These are phyloP conservation scores for Stachybotrys echinatus DNA, from an alignment of 2,329 filamentous ascomycete species.

Conservation along the genomic window DNA sequence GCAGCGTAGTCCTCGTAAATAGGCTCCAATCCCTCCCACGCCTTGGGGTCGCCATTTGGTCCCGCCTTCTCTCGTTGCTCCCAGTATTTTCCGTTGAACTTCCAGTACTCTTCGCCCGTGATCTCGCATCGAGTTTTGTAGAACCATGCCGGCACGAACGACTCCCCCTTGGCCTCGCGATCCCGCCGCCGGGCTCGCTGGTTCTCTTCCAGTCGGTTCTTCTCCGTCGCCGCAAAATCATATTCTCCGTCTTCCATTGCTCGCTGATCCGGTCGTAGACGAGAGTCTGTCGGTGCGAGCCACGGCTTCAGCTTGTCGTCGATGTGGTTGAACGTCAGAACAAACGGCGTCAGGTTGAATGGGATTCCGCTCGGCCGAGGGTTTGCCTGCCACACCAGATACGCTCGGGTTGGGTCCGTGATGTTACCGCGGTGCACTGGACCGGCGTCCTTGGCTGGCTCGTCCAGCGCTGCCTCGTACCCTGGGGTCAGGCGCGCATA, in stretches of 20 bases:
- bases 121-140: slow-evolving; percentile 63
- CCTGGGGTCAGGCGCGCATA: slow-evolving; percentile 91
- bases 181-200: slow-evolving; percentile 71
- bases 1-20: slow-evolving; percentile 50
- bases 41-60: slow-evolving; percentile 45
- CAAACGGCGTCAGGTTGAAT: slow-evolving; percentile 96
- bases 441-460: slow-evolving; percentile 34
- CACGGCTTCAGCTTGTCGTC: slow-evolving; percentile 73
- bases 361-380: slow-evolving; percentile 76
- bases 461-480: slow-evolving; percentile 70
- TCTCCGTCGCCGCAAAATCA: slow-evolving; percentile 86
- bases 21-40: slow-evolving; percentile 71
- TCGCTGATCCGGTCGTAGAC: slow-evolving; percentile 88
- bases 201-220: slow-evolving; percentile 89
- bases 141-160: slow-evolving; percentile 87
- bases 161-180: slow-evolving; percentile 72
- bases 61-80: slow-evolving; percentile 62
- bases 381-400: slow-evolving; percentile 91
- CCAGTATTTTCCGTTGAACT: slow-evolving; percentile 89
- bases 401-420: slow-evolving; percentile 67
- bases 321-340: slow-evolving; percentile 87
- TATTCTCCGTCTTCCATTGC: slow-evolving; percentile 99
- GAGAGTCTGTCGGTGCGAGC: slow-evolving; percentile 87
- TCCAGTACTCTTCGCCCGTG: slow-evolving; percentile 88
- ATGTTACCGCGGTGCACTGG: slow-evolving; percentile 44